Base-by-base conservation (phyloP, 2,329 filamentous ascomycete genomes). In the Incumbomyces delicatus region DNA sequence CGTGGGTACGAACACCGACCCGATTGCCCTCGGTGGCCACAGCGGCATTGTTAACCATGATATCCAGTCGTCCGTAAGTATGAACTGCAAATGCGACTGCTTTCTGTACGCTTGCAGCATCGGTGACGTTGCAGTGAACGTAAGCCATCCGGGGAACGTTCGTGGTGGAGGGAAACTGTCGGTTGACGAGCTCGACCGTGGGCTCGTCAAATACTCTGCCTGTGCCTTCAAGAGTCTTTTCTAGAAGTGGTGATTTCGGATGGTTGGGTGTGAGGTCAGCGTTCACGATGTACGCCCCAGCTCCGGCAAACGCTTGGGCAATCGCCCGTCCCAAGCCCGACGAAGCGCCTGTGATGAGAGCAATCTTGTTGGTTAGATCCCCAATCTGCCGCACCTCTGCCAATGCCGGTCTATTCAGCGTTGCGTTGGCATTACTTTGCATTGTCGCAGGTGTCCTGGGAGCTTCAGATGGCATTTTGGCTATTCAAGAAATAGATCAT, bases 41-140 rank as follows among this genome's bases (percentile, higher is more conserved):
- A 6, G 55, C 56, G 13, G 57, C 53, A 18, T 57, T 58, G 49
- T 56, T 57, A 41, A 58, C 48, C 47, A 50, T 37, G 18, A 50
- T 37, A 32, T 50, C 47, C 7, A 50, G 38, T 46, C 2, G 40
- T 48, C 87, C 87, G 68, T 95, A 96, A 1, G 80, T 75, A 54
- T 84, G 76, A 13, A 94, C 80, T 14, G 88, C 85, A 63, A 94
- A 85, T 31, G 88, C 87, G 42, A 96, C 75, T 18, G 88, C 87
- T 41, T 86, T 82, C 59, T 87, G 1, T 49, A 57, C 55, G 35
- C 44, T 49, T 5, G 41, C 43, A 32, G 50, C 45, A n/a, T 50
- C 33, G 10, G 52, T 52, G 17, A 55, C 53, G 36, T 56, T 49
- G 37, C 49, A 51, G n/a, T 48, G 30, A 27, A 56, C 47, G 30